A percentile compares a stretch with the other conserved stretches of the same genome.
These are phyloP conservation scores for Perilla frutescens DNA, from an alignment of 257 asterid species.

Conservation along the genomic window DNA sequence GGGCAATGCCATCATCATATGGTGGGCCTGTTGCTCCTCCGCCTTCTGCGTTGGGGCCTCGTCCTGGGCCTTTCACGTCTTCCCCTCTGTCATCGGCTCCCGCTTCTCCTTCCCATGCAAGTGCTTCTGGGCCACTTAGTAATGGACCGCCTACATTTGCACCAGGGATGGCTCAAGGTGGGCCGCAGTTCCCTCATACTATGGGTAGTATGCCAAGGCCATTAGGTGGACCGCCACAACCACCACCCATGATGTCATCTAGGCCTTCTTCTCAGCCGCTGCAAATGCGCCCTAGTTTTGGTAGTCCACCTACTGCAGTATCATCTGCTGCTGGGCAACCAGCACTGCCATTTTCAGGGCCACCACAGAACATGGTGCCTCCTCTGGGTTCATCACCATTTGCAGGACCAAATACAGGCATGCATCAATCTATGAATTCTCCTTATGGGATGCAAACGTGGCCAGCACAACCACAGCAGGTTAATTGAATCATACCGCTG, in stretches of 20 bases:
- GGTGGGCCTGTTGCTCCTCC: slow-evolving; percentile 59
- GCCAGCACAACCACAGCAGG: slow-evolving; percentile 87
- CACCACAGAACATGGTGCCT: slow-evolving; percentile 61
- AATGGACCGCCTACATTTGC: slow-evolving; percentile 76
- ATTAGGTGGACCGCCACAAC: slow-evolving; percentile 63
- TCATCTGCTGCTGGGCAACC: slow-evolving; percentile 68
- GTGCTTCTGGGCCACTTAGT: slow-evolving; percentile 52
- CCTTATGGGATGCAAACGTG: slow-evolving; percentile 81
- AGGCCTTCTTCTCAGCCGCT: slow-evolving; percentile 58
- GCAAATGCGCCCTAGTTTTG: slow-evolving; percentile 76
- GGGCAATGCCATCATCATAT: slow-evolving; percentile 56
- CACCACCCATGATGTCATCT: slow-evolving; percentile 50
- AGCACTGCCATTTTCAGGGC: slow-evolving; percentile 63
- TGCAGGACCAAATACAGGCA: slow-evolving; percentile 60
- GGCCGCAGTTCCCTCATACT: slow-evolving; percentile 70
- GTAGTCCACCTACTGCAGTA: slow-evolving; percentile 71
- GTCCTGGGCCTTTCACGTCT: slow-evolving; percentile 62
- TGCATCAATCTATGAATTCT: slow-evolving; percentile 63
- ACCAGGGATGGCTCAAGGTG: slow-evolving; percentile 54
- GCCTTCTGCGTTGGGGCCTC: slow-evolving; percentile 59
- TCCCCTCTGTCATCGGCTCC: slow-evolving; percentile 59
- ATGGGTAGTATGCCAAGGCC: slow-evolving; percentile 63
- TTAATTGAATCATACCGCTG: slow-evolving; percentile 33
- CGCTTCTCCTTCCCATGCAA: slow-evolving; percentile 46
- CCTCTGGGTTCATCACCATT: slow-evolving; percentile 75